Evolutionary conservation across 1,139 yeast species (phyloP), one percentile per base, ranked within the genome.

Genomic region (Lodderomyces orthopsilosis): DNA sequence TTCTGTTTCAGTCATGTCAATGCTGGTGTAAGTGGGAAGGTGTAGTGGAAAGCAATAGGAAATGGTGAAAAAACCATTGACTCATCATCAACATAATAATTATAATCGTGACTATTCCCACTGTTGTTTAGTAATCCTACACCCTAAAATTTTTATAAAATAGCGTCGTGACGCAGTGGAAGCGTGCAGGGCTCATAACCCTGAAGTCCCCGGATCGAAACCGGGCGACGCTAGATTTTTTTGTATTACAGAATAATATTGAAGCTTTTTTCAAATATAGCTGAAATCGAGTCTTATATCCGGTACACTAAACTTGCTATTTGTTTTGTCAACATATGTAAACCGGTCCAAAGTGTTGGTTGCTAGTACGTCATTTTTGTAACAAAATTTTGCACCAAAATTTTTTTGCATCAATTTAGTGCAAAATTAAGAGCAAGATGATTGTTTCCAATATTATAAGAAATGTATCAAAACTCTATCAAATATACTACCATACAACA

Each of bases 161-260:
- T 15, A 71, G 87, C 88, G 86, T 82, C 81, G 90, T 86, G 94
- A 93, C 95, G 95, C 95, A 87, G 95, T 82, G 46, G 95, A 95
- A 87, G 95, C 95, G 95, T 94, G 95, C 95, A 85, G 95, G 94
- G 94, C 94, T 85, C 94, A 88, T 89, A 89, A 89, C 96, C 96
- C 96, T 87, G 95, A 88, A 85, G 96, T 87, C 96, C 94, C 83
- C 77, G 94, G 96, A 89, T 89, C 96, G 96, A 89, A 87, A 89
- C 96, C 91, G 77, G 83, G 94, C 93, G 86, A 86, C 94, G 96
- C 96, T 88, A 87, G 41, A 46, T 51, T 60, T 63, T 59, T 64
- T 57, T 30, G 12, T 15, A 8, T 7, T 10, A 5, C n/a, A n/a
- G n/a, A n/a, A n/a, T n/a, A n/a, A n/a, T n/a, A n/a, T n/a, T n/a